Evolutionary conservation across 2,329 filamentous ascomycete species (phyloP).

Genomic region (Lizonia empirigonia): DNA sequence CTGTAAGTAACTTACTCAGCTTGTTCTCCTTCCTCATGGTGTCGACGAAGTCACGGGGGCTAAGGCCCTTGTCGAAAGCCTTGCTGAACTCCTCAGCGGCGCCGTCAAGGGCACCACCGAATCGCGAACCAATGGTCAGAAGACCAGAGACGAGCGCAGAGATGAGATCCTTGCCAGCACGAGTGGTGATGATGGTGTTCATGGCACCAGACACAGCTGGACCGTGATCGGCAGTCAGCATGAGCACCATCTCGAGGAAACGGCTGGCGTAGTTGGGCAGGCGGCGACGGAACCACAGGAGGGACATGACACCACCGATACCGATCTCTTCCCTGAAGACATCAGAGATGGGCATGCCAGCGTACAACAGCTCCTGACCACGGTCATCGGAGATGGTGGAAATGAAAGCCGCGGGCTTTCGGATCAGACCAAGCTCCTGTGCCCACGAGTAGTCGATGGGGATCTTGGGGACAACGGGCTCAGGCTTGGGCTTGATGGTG

Average conservation of each 20-base stretch:
- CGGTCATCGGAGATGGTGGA: constrained; percentile 99
- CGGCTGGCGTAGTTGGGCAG: constrained; percentile 95
- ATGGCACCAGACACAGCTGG: constrained; percentile 98
- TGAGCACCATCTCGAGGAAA: constrained; percentile 99
- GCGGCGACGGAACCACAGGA: constrained; percentile 98
- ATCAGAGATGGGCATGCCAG: constrained; percentile 99
- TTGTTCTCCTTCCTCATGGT: constrained; percentile 99
- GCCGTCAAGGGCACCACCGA: constrained; percentile 97
- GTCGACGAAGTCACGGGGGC: constrained; percentile 98
- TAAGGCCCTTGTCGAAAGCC: constrained; percentile 97
- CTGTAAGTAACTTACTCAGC: constrained; percentile 67
- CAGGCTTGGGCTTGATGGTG: constrained; percentile 81
- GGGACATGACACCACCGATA: constrained; percentile 99
- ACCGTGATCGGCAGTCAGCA: constrained; percentile 99
- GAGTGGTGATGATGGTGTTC: constrained; percentile 99
- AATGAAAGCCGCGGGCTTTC: constrained; percentile 99
- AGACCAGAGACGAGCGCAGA: constrained; percentile 94
- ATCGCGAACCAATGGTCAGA: constrained; percentile 95
- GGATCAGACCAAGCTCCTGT: constrained; percentile 98
- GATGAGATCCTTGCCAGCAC: constrained; percentile 98
- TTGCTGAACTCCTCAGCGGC: constrained; percentile 98
- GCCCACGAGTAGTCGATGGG: constrained; percentile 99
- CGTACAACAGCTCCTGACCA: constrained; percentile 98
- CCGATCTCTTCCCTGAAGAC: constrained; percentile 99
- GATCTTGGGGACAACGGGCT: constrained; percentile 97